Percentiles rank a stretch among this genome's conserved stretches.
Conservation (phyloP, 495 filamentous ascomycete species). For the Baudoinia panamericana region DNA sequence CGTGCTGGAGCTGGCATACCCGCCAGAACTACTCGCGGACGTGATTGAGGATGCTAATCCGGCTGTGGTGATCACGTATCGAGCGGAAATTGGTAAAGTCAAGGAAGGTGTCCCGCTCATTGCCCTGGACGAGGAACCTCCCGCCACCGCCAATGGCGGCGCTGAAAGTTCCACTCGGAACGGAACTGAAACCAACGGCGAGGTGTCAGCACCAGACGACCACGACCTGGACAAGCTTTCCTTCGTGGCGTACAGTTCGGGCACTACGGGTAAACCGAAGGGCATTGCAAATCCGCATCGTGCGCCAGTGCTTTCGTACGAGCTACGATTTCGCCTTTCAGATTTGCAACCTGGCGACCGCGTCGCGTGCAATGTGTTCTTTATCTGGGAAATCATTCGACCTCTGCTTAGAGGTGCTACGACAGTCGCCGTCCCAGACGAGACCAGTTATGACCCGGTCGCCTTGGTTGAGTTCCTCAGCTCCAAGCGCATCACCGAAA, state of each 20-base stretch:
- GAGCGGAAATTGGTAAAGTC: conserved; percentile 42
- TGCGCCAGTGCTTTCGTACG: conserved; percentile 51
- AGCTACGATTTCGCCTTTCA: conserved; percentile 47
- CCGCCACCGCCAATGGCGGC: conserved; percentile 15
- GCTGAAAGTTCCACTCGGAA: conserved; percentile 29
- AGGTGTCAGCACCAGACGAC: conserved; percentile 36
- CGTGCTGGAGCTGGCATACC: conserved; percentile 56
- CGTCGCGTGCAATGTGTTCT: conserved; percentile 63
- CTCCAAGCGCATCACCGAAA: conserved; percentile 47
- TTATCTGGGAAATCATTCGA: conserved; percentile 61
- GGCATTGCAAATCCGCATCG: conserved; percentile 57
- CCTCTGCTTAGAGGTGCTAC: conserved; percentile 56
- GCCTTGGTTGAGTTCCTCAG: conserved; percentile 51
- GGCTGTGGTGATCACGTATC: conserved; percentile 46
- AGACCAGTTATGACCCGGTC: conserved; percentile 54
- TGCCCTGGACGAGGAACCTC: conserved; percentile 36
- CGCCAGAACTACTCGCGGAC: conserved; percentile 48
- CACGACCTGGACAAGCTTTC: conserved; percentile 51
- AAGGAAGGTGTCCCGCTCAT: conserved; percentile 42
- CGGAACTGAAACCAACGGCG: conserved; percentile 29
- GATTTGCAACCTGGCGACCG: conserved; percentile 51
- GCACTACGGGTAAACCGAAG: conserved; percentile 56
- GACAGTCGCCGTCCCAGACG: conserved; percentile 51
- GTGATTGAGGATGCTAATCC: conserved; percentile 54
- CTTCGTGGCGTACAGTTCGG: conserved; percentile 55